These are phyloP conservation scores for Wickerhamomyces ciferrii DNA, from an alignment of 805 yeast genomes.

Conservation along the genomic window DNA sequence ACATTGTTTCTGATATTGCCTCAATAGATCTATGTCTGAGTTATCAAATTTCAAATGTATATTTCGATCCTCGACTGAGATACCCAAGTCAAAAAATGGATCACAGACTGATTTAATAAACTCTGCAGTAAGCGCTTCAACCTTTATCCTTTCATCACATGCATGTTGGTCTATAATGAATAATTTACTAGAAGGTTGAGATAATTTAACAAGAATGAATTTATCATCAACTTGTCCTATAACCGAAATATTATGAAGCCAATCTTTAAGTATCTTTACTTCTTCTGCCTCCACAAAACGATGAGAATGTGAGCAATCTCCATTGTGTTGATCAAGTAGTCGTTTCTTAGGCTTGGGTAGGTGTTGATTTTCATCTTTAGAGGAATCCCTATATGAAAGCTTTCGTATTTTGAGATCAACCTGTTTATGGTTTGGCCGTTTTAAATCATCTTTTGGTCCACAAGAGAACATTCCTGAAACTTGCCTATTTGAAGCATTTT, in stretches of 20 bases:
- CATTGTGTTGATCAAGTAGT: not conserved
- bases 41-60: slow-evolving; percentile 15
- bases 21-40: slow-evolving; percentile 29
- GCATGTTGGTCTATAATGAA: slow-evolving; percentile 76
- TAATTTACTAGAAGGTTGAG: slow-evolving; percentile 21
- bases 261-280: slow-evolving; percentile 11
- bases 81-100: slow-evolving; percentile 12
- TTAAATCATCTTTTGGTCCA: not conserved
- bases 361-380: not conserved
- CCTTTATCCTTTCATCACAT: slow-evolving; percentile 66
- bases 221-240: slow-evolving; percentile 59
- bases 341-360: too few relatives aligned
- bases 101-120: slow-evolving; percentile 26
- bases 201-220: slow-evolving; percentile 46
- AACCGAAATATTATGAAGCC: slow-evolving; percentile 24
- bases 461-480: slow-evolving; percentile 3
- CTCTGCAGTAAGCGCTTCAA: slow-evolving; percentile 44
- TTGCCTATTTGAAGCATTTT: not conserved
- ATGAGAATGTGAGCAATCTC: not conserved
- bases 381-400: not conserved
- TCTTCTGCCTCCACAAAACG: not conserved
- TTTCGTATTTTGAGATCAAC: not conserved
- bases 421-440: not conserved
- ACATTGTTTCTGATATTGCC: slow-evolving; percentile 24
- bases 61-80: slow-evolving; percentile 5